phyloP scores from a whole-genome alignment of 2,329 filamentous ascomycete genomes.

The Apiospora marii region DNA sequence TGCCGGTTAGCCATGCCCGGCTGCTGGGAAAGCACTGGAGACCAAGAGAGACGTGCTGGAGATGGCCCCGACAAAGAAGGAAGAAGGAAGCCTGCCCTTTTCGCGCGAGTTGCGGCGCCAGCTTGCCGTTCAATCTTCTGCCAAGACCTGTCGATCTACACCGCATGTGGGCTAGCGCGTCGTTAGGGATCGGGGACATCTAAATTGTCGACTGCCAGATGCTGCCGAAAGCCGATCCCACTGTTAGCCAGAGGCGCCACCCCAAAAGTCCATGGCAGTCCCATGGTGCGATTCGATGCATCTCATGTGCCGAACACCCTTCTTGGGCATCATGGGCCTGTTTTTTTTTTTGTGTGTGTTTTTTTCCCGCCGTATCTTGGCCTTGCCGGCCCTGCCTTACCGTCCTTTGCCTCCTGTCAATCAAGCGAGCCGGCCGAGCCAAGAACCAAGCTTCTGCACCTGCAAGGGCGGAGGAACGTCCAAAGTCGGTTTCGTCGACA shows the following conservation, averaged over 20 bases:
- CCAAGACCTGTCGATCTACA: background rate
- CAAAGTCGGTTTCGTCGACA: background rate
- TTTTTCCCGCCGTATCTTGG: too few relatives aligned
- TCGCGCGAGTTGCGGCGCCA: constrained; percentile 14
- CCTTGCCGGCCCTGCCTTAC: too few relatives aligned
- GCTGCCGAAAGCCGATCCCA: background rate
- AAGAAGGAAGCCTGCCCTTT: background rate
- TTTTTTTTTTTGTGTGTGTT: background rate
- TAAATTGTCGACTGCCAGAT: too few relatives aligned
- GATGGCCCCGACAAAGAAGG: background rate
- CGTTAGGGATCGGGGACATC: too few relatives aligned
- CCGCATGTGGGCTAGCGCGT: background rate
- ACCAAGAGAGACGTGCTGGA: background rate
- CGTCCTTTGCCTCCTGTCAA: too few relatives aligned
- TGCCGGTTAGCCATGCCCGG: constrained; percentile 22
- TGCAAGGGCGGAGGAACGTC: background rate
- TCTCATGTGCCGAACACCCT: constrained; percentile 15
- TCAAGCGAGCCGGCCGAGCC: too few relatives aligned
- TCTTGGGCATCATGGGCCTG: background rate
- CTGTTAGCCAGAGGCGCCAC: constrained; percentile 15
- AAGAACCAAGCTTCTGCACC: background rate
- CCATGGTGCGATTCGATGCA: constrained; percentile 1
- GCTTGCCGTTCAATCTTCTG: constrained; percentile 19
- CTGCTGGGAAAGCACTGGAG: background rate
- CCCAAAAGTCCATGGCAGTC: background rate